phyloP scores from a whole-genome alignment of 768 basidiomycete species.

The Suillus luteus region DNA sequence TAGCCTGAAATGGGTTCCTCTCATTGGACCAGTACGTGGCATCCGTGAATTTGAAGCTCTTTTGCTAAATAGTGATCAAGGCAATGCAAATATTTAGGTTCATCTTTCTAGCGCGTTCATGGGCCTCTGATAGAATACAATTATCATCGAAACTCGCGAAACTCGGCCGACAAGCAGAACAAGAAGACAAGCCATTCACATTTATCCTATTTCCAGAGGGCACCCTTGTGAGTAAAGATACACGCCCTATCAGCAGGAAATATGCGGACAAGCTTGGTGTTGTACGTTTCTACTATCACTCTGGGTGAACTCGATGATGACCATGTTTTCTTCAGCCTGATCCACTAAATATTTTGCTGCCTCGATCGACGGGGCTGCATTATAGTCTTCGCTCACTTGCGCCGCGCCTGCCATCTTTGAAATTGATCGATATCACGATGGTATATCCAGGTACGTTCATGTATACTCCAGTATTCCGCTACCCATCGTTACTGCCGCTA shows the following conservation, averaged over 20 bases:
- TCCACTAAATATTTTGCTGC: constrained; percentile 79
- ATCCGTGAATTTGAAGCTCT: constrained; percentile 5
- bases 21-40: constrained; percentile 80
- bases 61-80: constrained; percentile 38
- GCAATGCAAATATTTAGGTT: constrained; percentile 95
- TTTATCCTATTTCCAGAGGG: constrained; percentile 95
- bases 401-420: constrained; percentile 73
- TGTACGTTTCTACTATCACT: constrained; percentile 51
- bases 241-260: constrained; percentile 80
- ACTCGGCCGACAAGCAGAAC: constrained; percentile 69
- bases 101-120: constrained; percentile 89
- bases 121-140: constrained; percentile 79
- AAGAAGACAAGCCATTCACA: constrained; percentile 69
- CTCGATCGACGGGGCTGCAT: constrained; percentile 89
- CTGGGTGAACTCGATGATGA: constrained; percentile 17
- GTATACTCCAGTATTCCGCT: constrained; percentile 1
- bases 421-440: constrained; percentile 88
- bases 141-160: constrained; percentile 66
- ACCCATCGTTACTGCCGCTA: constrained; percentile 30
- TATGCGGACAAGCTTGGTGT: constrained; percentile 89
- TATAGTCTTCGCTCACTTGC: constrained; percentile 81
- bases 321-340: constrained; percentile 55
- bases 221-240: constrained; percentile 86
- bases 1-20: constrained; percentile 80
- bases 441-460: constrained; percentile 76